Evolutionary conservation across 257 asterid species (phyloP), one percentile per base, ranked within the genome.

Genomic region (Rhazya stricta): DNA sequence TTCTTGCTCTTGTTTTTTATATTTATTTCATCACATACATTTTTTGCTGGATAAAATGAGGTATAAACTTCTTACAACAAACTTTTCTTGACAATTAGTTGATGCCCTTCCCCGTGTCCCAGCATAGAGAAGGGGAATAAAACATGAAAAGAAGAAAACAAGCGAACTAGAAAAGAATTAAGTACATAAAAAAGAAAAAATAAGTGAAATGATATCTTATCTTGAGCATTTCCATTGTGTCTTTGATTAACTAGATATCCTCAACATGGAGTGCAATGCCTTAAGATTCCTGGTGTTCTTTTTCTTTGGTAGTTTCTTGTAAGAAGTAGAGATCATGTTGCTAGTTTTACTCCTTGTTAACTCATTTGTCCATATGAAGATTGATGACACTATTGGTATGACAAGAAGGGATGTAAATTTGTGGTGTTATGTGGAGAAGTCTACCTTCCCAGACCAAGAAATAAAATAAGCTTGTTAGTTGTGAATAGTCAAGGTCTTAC

Each of bases 1-100:
- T 69, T 77, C 72, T 67, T 67, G 37, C 77, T 67, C 54, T 76
- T 58, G 19, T 8, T 60, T 42, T 23, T 32, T 9, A 9, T 21
- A 19, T 21, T 39, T 29, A 39, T 53, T 56, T 57, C 32, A 2
- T 57, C 25, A 34, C 13, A 12, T 25, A 19, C 5, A 9, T 10
- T 9, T 62, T 34, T 34, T 63, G 42, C 36, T 4, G 2, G n/a
- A 9, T 16, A 16, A 30, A 51, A 51, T 51, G 25, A 19, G 19
- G 43, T 63, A 16, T 15, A 36, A 32, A 63, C 69, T 37, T 63
- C 29, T 34, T 5, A 16, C 7, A 63, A 19, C 65, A 65, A 18
- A 13, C 15, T 36, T 65, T 36, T 36, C 10, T 36, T 21, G 9
- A 30, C 43, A 62, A 36, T 36, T 65, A 36, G 29, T 36, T 15